Evolutionary conservation across 2,329 filamentous ascomycete species (phyloP).

Genomic region (Colletotrichum tropicicola): DNA sequence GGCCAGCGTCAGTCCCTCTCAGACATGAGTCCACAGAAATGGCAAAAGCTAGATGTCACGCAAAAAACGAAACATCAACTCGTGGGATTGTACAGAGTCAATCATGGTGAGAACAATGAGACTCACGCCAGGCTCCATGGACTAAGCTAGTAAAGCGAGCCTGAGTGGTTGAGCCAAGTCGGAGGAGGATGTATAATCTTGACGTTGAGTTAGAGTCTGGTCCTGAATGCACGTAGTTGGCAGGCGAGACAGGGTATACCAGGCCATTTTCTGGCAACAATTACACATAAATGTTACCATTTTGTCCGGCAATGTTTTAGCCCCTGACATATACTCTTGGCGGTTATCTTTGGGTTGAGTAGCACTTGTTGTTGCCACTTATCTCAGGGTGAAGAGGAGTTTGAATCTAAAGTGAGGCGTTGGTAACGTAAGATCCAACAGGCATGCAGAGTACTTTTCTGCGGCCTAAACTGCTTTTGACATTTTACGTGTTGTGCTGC

Average conservation of each 20-base stretch:
- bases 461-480: neutral
- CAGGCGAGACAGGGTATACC: no score
- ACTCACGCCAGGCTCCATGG: slow-evolving; percentile 60
- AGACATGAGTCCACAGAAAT: no score
- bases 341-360: neutral
- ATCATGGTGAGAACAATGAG: slow-evolving; percentile 23
- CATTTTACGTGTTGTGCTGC: neutral
- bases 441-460: neutral
- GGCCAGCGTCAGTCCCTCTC: no score
- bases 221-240: neutral
- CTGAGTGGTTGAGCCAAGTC: neutral
- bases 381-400: neutral
- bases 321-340: no score
- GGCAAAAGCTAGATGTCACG: no score
- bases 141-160: slow-evolving; percentile 21
- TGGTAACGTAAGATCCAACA: neutral
- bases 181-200: no score
- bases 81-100: neutral
- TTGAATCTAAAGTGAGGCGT: no score
- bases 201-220: no score
- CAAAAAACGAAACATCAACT: neutral
- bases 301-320: no score
- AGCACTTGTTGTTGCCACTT: no score
- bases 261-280: no score
- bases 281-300: no score